Evolutionary conservation across 176 grass and related monocot species (phyloP), one percentile per base, ranked within the genome.

Genomic region (Phoenix roebelenii): DNA sequence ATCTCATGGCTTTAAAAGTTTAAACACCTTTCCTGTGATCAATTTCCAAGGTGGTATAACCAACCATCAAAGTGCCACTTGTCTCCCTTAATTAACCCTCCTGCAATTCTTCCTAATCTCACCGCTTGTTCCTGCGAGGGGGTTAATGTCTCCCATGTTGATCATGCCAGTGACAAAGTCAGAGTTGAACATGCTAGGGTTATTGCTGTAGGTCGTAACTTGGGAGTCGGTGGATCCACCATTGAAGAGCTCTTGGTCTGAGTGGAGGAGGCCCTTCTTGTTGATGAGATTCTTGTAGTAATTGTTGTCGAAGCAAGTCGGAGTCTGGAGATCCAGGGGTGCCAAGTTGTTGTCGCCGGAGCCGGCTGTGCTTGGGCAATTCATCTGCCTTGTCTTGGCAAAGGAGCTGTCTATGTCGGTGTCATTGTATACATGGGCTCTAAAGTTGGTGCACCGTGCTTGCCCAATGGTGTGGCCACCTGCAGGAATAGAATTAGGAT

Each of bases 381-480:
- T 26, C 2, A 2, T 5, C 48, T 65, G 49, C 22, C 62, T 65
- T 7, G 17, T 5, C 62, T 18, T 65, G 3, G 62, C 62, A 15
- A 65, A 65, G 16, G 22, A 52, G 18, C 48, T 3, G 9, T 65
- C 62, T 39, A 65, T 65, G 20, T 65, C 5, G 22, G 48, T 65
- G 62, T 65, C 62, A 35, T 65, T 65, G 62, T 65, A 65, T 22
- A 65, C 52, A 22, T 52, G 62, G 15, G 5, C 62, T 16, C 62
- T 23, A 49, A 65, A 65, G 48, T 2, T 17, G 5, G 12, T 7
- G 62, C 62, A 65, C 62, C 49, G 22, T 1, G 62, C 62, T 7
- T 24, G 62, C 0, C 62, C 62, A 25, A 65, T 65, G 7, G 62
- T 44, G 35, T 44, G 35, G 35, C 35, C 10, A 44, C 35, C 35